Conservation (phyloP, 495 filamentous ascomycete genomes). For the Parathielavia hyrcaniae region DNA sequence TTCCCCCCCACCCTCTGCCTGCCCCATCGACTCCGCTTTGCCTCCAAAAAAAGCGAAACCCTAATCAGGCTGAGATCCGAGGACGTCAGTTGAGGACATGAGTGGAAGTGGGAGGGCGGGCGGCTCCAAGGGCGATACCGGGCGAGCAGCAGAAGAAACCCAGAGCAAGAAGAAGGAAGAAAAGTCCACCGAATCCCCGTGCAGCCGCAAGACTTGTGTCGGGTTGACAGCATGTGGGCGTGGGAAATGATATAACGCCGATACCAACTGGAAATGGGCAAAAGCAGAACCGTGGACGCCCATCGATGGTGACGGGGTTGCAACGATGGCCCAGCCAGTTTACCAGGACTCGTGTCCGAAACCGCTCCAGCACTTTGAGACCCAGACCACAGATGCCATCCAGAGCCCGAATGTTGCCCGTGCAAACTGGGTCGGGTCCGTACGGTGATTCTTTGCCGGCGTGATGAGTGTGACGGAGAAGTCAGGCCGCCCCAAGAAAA, state of each 20-base stretch:
- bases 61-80: too few species aligned
- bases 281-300: neutral
- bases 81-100: neutral
- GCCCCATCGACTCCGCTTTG: neutral
- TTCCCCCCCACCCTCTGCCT: too few species aligned
- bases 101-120: neutral
- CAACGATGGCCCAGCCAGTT: neutral
- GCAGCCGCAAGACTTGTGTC: slow-evolving; percentile 1
- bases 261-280: neutral
- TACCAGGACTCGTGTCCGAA: neutral
- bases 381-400: neutral
- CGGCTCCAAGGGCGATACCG: neutral
- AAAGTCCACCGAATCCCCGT: neutral
- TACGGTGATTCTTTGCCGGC: neutral
- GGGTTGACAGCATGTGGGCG: neutral
- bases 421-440: neutral
- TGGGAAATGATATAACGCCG: neutral
- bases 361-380: neutral
- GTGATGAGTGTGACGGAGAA: neutral
- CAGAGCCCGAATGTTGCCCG: neutral
- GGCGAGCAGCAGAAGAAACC: slow-evolving; percentile 4
- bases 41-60: neutral
- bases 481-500: neutral
- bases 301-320: neutral
- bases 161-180: too few species aligned